Percentiles rank a stretch among this genome's conserved stretches.
Conservation (phyloP, 2,329 filamentous ascomycete species). For the Ophiostoma sp. region DNA sequence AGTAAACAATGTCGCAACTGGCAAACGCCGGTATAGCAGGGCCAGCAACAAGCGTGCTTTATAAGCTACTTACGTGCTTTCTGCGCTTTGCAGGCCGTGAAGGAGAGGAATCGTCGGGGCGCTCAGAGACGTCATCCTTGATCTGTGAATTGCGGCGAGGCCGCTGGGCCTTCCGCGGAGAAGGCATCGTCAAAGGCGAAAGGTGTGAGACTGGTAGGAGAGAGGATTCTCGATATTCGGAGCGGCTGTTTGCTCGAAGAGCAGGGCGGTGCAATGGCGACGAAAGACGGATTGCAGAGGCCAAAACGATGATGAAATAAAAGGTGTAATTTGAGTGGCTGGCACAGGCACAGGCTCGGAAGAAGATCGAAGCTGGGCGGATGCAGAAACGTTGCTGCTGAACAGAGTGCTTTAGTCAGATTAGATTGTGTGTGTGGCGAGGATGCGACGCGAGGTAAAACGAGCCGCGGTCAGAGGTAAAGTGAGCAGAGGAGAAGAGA, state of each 20-base stretch:
- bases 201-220: slow-evolving; percentile 14
- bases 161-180: slow-evolving; percentile 34
- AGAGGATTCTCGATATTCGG: neutral
- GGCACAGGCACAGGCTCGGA: neutral
- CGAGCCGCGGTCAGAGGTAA: slow-evolving; percentile 10
- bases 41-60: neutral
- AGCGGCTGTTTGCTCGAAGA: slow-evolving; percentile 8
- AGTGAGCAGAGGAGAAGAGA: neutral
- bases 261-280: slow-evolving; percentile 6
- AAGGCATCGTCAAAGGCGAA: slow-evolving; percentile 28
- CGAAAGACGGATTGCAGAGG: neutral
- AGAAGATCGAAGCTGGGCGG: slow-evolving; percentile 1
- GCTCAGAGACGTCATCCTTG: slow-evolving; percentile 31
- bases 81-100: slow-evolving; percentile 59
- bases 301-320: neutral
- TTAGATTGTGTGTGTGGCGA: neutral
- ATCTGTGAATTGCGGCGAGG: slow-evolving; percentile 32
- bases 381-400: slow-evolving; percentile 11
- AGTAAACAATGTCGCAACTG: slow-evolving; percentile 7
- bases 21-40: neutral
- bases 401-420: slow-evolving; percentile 4
- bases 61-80: slow-evolving; percentile 46
- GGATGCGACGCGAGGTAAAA: slow-evolving; percentile 20
- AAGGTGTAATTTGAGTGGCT: neutral
- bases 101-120: slow-evolving; percentile 50